A percentile compares a stretch with the other conserved stretches of the same genome.
Evolutionary conservation across 306 rosid genomes (phyloP).

Genomic region (Castanea crenata): DNA sequence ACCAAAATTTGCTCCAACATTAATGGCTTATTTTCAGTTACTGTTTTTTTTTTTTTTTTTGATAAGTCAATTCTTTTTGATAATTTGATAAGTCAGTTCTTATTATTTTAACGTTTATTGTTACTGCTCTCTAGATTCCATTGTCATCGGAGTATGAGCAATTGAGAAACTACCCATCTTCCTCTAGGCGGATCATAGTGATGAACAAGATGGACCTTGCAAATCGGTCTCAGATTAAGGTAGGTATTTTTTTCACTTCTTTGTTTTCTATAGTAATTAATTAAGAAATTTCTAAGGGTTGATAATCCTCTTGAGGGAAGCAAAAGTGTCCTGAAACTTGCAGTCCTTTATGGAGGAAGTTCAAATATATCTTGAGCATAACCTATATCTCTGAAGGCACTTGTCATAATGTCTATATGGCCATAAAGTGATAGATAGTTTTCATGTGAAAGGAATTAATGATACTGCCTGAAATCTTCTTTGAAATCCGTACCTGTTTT

Average conservation of each 20-base stretch:
- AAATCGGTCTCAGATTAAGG: constrained; percentile 48
- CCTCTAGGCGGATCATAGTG: constrained; percentile 42
- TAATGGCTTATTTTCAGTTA: neutral
- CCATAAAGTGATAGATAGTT: too few species aligned
- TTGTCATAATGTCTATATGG: neutral
- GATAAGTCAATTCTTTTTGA: too few species aligned
- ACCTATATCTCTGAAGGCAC: neutral
- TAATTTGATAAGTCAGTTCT: neutral
- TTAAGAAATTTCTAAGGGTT: neutral
- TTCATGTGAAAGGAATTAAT: too few species aligned
- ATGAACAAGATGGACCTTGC: constrained; percentile 88
- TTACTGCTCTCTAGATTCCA: constrained; percentile 58
- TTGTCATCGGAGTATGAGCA: constrained; percentile 51
- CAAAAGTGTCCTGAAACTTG: neutral
- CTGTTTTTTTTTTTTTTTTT: too few species aligned
- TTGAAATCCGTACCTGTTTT: too few species aligned
- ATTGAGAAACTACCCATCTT: constrained; percentile 27
- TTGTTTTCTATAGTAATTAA: neutral
- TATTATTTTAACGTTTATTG: constrained; percentile 4
- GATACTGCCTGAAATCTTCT: too few species aligned
- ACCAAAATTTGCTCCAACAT: neutral
- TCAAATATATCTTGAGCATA: neutral
- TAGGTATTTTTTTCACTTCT: constrained; percentile 15
- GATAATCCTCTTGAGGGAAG: neutral
- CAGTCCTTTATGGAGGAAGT: neutral